Evolutionary conservation across 352 stramenopile genomes (phyloP).

Genomic region (Phytophthora capsici): DNA sequence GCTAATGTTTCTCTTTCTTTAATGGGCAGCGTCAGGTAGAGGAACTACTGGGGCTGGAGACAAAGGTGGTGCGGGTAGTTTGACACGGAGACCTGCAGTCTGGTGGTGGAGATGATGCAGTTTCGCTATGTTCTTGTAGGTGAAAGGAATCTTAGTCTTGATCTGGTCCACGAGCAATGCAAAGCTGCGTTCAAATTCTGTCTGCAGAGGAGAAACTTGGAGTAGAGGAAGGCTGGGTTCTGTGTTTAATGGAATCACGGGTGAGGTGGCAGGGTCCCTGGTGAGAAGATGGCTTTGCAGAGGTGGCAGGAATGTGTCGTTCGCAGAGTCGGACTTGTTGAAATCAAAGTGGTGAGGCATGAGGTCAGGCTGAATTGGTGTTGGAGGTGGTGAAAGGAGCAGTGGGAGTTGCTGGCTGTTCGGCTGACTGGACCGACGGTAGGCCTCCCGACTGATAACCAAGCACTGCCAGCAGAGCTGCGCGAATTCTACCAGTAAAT

Average conservation of each 20-base stretch:
- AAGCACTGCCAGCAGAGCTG: constrained; percentile 62
- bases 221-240: constrained; percentile 1
- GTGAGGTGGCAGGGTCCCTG: background rate
- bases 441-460: constrained; percentile 67
- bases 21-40: constrained; percentile 8
- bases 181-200: constrained; percentile 78
- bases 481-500: constrained; percentile 65
- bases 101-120: constrained; percentile 41
- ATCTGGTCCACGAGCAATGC: constrained; percentile 54
- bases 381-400: background rate
- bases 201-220: constrained; percentile 60
- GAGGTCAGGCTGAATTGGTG: constrained; percentile 15
- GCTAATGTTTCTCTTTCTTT: constrained; percentile 14
- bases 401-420: constrained; percentile 6
- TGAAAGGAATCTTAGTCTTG: constrained; percentile 41
- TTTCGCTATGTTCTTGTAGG: constrained; percentile 27
- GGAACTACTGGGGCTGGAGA: constrained; percentile 15
- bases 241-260: background rate
- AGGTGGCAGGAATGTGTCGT: constrained; percentile 27
- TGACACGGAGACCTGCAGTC: constrained; percentile 28
- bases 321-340: background rate
- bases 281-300: background rate
- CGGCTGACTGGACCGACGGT: constrained; percentile 38
- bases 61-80: background rate
- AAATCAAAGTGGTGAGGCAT: constrained; percentile 13